Percentiles rank a stretch among this genome's conserved stretches.
These are phyloP conservation scores for Neonectria faginata DNA, from an alignment of 2,329 filamentous ascomycete species.

Conservation along the genomic window DNA sequence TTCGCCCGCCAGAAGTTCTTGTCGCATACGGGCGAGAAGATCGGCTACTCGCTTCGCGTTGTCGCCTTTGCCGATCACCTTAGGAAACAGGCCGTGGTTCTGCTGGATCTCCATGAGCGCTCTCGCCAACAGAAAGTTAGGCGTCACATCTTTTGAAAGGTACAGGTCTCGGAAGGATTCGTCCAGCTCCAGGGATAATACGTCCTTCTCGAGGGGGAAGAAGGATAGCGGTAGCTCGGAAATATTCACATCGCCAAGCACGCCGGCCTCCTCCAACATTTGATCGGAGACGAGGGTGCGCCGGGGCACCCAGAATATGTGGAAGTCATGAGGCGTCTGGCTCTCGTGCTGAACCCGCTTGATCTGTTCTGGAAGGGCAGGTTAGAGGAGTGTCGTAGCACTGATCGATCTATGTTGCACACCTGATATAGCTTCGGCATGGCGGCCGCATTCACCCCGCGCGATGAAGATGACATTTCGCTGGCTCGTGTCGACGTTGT, in stretches of 20 bases:
- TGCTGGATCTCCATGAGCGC: conserved; percentile 95
- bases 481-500: conserved; percentile 93
- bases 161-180: conserved; percentile 90
- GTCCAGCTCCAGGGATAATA: conserved; percentile 90
- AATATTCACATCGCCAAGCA: conserved; percentile 91
- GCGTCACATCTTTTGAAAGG: conserved; percentile 88
- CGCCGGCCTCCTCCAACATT: conserved; percentile 90
- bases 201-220: conserved; percentile 89
- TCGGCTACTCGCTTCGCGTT: conserved; percentile 91
- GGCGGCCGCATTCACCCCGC: conserved; percentile 86
- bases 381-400: conserved; percentile 18
- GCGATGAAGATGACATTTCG: conserved; percentile 95
- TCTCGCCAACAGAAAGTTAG: conserved; percentile 88
- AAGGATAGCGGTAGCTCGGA: conserved; percentile 90
- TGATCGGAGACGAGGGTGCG: conserved; percentile 92
- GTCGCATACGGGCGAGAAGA: conserved; percentile 88
- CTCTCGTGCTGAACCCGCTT: conserved; percentile 89
- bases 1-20: conserved; percentile 86
- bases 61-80: conserved; percentile 95
- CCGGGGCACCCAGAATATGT: conserved; percentile 94
- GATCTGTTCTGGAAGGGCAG: conserved; percentile 79
- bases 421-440: conserved; percentile 91
- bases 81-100: conserved; percentile 91
- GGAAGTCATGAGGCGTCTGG: conserved; percentile 93
- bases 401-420: conserved; percentile 50